phyloP scores from a whole-genome alignment of 768 basidiomycete species.

The Glaciozyma martinii region DNA sequence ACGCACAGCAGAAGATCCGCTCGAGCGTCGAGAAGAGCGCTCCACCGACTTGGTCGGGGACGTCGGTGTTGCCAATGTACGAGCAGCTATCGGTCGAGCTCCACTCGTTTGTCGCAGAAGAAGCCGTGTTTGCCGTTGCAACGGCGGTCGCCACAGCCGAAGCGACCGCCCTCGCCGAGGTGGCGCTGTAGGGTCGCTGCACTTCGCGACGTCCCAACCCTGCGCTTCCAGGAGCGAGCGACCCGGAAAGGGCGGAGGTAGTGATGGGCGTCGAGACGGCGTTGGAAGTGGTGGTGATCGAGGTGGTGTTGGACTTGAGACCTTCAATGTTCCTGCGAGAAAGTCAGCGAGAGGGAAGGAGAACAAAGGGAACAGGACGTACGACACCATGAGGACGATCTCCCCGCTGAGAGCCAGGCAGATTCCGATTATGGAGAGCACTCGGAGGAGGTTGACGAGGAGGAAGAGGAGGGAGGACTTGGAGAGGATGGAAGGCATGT shows the following conservation, averaged over 20 bases:
- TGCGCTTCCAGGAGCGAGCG: too few species aligned
- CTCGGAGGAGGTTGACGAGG: slow-evolving; percentile 18
- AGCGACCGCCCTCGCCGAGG: not conserved
- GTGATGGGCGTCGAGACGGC: not conserved
- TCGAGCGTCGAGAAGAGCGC: slow-evolving; percentile 23
- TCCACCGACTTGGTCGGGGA: slow-evolving; percentile 20
- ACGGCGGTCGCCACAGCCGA: not conserved
- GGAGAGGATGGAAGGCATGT: slow-evolving; percentile 7
- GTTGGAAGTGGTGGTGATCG: not conserved
- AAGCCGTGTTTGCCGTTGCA: too few species aligned
- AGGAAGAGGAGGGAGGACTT: slow-evolving; percentile 18
- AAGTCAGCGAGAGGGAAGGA: too few species aligned
- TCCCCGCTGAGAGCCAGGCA: slow-evolving; percentile 18
- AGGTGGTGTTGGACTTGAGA: not conserved
- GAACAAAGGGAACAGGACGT: not conserved
- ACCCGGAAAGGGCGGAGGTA: too few species aligned
- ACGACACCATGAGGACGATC: slow-evolving; percentile 19
- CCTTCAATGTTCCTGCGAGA: slow-evolving; percentile 12
- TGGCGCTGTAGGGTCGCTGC: too few species aligned
- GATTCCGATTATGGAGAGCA: slow-evolving; percentile 20
- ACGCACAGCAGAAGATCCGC: slow-evolving; percentile 19
- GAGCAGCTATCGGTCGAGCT: not conserved
- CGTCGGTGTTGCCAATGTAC: slow-evolving; percentile 16
- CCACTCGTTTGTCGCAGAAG: not conserved
- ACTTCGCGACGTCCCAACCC: not conserved